A percentile compares a stretch with the other conserved stretches of the same genome.
These are phyloP conservation scores for Epichloe brachyelytri DNA, from an alignment of 2,329 filamentous ascomycete species.

Conservation along the genomic window DNA sequence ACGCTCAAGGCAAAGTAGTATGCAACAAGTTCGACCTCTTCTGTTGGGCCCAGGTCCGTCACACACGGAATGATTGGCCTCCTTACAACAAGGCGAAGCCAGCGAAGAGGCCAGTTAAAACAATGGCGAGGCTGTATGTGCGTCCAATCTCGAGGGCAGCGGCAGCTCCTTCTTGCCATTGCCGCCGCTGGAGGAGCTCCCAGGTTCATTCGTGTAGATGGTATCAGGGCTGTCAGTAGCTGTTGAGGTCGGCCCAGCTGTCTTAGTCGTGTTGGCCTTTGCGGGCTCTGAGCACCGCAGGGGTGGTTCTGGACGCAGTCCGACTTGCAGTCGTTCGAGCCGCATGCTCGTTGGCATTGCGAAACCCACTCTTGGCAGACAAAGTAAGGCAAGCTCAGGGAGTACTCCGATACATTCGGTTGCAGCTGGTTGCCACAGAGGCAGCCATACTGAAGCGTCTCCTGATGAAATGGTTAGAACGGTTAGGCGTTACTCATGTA, in stretches of 20 bases:
- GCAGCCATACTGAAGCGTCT: constrained; percentile 54
- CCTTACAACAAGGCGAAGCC: constrained; percentile 27
- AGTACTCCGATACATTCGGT: constrained; percentile 66
- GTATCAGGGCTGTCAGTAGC: constrained; percentile 19
- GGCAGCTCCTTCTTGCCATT: constrained; percentile 15
- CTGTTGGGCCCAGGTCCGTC: background rate
- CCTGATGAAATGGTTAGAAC: constrained; percentile 21
- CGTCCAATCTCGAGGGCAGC: constrained; percentile 21
- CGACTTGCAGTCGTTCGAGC: constrained; percentile 48
- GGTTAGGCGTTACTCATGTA: background rate
- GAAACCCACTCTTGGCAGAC: constrained; percentile 59
- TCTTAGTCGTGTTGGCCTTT: constrained; percentile 24
- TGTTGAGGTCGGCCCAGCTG: constrained; percentile 23
- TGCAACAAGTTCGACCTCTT: background rate
- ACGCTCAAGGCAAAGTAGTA: background rate
- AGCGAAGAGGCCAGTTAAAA: constrained; percentile 25
- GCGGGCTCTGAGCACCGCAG: constrained; percentile 12
- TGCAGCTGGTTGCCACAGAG: constrained; percentile 52
- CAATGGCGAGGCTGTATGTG: constrained; percentile 24
- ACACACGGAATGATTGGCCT: background rate
- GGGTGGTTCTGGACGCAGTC: constrained; percentile 5
- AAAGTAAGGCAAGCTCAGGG: constrained; percentile 66
- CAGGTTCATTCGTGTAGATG: constrained; percentile 8
- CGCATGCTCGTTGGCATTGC: constrained; percentile 64
- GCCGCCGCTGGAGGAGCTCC: constrained; percentile 9